phyloP scores from a whole-genome alignment of 176 grass and related monocot species.

The Lolium perenne region DNA sequence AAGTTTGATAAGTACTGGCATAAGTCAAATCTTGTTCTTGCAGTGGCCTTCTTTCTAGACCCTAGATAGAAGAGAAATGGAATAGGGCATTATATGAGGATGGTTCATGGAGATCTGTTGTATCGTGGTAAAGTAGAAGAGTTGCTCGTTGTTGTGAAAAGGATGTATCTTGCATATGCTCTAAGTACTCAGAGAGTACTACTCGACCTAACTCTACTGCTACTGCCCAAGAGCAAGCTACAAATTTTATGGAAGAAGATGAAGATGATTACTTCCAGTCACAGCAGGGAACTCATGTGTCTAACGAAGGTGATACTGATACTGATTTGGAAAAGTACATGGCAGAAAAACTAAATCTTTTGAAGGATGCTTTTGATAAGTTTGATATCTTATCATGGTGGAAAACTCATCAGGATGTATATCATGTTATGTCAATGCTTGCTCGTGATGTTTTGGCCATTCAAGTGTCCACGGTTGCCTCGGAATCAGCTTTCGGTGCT shows the following conservation, averaged over 20 bases:
- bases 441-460: neutral
- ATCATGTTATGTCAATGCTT: neutral
- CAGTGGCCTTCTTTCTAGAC: too few relatives aligned
- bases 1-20: neutral
- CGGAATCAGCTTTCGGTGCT: neutral
- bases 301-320: neutral
- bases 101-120: too few relatives aligned
- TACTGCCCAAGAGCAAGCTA: too few relatives aligned
- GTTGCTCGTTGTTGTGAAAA: too few relatives aligned
- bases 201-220: too few relatives aligned
- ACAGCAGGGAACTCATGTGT: neutral
- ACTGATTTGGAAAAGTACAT: neutral
- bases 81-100: too few relatives aligned
- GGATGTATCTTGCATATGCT: too few relatives aligned
- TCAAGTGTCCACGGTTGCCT: neutral
- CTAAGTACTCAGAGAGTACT: too few relatives aligned
- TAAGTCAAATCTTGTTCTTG: neutral
- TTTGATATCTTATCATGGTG: neutral
- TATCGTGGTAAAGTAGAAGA: too few relatives aligned
- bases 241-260: too few relatives aligned
- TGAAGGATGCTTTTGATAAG: neutral
- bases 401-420: neutral
- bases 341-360: neutral
- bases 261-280: too few relatives aligned
- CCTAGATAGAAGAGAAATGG: too few relatives aligned